Percentiles rank a stretch among this genome's conserved stretches.
Evolutionary conservation across 345 rosid genomes (phyloP).

Genomic region (Mangifera indica): DNA sequence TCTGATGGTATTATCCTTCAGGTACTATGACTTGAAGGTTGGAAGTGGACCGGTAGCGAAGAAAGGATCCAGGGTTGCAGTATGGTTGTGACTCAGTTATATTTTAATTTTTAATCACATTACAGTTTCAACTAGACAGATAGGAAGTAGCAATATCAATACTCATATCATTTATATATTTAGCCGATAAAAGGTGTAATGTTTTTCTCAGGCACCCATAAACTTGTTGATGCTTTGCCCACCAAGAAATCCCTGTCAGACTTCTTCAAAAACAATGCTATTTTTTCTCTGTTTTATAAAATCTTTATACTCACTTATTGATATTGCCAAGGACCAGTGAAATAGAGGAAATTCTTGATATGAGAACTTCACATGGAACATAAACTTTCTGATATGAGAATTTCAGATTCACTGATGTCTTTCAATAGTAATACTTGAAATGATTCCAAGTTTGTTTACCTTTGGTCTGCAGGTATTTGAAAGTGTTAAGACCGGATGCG

Average conservation of each 20-base stretch:
- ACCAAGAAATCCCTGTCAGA: neutral
- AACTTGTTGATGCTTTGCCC: neutral
- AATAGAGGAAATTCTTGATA: neutral
- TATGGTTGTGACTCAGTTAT: constrained; percentile 73
- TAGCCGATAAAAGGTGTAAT: neutral
- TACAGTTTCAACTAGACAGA: too few relatives aligned
- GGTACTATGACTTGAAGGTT: constrained; percentile 92
- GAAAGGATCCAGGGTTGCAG: constrained; percentile 98
- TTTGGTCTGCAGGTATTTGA: too few relatives aligned
- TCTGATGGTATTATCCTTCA: constrained; percentile 32
- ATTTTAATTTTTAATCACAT: constrained; percentile 24
- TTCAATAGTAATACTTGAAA: too few relatives aligned
- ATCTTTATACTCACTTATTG: neutral
- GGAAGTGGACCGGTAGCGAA: constrained; percentile 75
- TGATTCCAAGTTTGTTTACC: too few relatives aligned
- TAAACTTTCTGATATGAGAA: neutral
- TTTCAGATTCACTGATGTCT: too few relatives aligned
- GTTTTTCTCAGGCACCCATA: neutral
- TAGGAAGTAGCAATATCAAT: neutral
- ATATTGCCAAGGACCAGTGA: neutral
- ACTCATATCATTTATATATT: neutral
- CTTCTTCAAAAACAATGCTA: neutral
- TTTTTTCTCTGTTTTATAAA: too few relatives aligned
- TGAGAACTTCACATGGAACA: neutral
- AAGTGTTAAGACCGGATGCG: too few relatives aligned